These are phyloP conservation scores for Entophlyctis luteolus DNA, from an alignment of 192 early-diverging fungal genomes.

Conservation along the genomic window DNA sequence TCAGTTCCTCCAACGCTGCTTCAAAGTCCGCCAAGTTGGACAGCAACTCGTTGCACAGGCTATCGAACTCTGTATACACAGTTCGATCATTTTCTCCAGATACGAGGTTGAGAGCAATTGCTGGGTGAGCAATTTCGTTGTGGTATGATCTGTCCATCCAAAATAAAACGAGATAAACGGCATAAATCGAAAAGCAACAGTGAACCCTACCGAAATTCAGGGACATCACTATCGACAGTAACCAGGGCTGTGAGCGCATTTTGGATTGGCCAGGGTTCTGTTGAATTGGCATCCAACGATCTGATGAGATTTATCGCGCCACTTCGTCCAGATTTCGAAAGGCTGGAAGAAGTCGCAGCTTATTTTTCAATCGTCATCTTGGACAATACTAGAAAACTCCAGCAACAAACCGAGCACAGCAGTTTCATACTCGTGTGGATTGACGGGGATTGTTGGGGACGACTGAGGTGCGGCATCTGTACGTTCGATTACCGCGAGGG, in stretches of 20 bases:
- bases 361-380: not conserved
- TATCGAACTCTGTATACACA: slow-evolving; percentile 39
- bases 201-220: not conserved
- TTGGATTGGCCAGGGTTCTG: not conserved
- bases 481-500: not conserved
- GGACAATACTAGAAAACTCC: not conserved
- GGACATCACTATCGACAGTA: not conserved
- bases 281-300: not conserved
- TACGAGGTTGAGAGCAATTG: slow-evolving; percentile 13
- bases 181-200: not conserved
- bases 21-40: slow-evolving; percentile 45
- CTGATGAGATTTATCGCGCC: not conserved
- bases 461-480: no score
- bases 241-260: not conserved
- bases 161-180: not conserved
- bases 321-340: not conserved
- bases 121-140: slow-evolving; percentile 32
- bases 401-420: not conserved
- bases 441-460: no score
- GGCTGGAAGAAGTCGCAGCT: not conserved
- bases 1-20: slow-evolving; percentile 49
- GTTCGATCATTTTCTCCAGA: slow-evolving; percentile 24
- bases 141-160: slow-evolving; percentile 11
- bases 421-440: not conserved
- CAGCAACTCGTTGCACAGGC: slow-evolving; percentile 44